These are phyloP conservation scores for Ceriops zippeliana DNA, from an alignment of 345 rosid genomes.

Conservation along the genomic window DNA sequence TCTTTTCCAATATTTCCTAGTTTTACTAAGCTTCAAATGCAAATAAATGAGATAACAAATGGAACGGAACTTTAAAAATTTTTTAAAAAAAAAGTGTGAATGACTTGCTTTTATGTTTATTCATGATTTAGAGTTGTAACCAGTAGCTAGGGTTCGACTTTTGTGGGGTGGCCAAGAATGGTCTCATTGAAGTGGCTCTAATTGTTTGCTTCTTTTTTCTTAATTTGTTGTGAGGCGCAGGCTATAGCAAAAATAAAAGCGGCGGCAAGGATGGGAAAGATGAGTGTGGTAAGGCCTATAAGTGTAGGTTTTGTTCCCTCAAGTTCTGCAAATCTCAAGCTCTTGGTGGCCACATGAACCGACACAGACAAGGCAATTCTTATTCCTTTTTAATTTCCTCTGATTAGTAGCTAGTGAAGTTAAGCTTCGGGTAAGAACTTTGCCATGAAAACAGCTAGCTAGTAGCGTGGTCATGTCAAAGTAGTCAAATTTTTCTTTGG, in stretches of 20 bases:
- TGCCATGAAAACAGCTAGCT: constrained; percentile 3
- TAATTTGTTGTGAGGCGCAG: constrained; percentile 21
- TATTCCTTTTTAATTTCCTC: background rate
- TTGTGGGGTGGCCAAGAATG: constrained; percentile 25
- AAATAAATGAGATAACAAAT: background rate
- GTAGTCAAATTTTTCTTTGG: constrained; percentile 5
- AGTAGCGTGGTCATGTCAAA: constrained; percentile 31
- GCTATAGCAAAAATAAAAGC: constrained; percentile 56
- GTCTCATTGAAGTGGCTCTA: constrained; percentile 40
- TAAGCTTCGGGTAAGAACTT: background rate
- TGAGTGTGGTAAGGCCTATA: constrained; percentile 82
- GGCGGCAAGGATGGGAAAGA: constrained; percentile 76
- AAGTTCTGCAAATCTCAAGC: constrained; percentile 99
- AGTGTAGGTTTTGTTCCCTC: constrained; percentile 99
- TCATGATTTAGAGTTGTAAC: constrained; percentile 3
- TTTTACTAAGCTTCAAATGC: constrained; percentile 1
- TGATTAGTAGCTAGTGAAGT: background rate
- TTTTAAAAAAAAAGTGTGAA: background rate
- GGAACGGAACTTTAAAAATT: background rate
- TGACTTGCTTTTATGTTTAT: background rate
- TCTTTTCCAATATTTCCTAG: background rate
- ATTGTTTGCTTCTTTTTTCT: constrained; percentile 27
- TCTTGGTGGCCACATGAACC: constrained; percentile 99
- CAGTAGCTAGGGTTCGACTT: constrained; percentile 32
- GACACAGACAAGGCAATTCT: constrained; percentile 91